Conservation (phyloP, 345 rosid genomes). For the Syzygium aqueum region DNA sequence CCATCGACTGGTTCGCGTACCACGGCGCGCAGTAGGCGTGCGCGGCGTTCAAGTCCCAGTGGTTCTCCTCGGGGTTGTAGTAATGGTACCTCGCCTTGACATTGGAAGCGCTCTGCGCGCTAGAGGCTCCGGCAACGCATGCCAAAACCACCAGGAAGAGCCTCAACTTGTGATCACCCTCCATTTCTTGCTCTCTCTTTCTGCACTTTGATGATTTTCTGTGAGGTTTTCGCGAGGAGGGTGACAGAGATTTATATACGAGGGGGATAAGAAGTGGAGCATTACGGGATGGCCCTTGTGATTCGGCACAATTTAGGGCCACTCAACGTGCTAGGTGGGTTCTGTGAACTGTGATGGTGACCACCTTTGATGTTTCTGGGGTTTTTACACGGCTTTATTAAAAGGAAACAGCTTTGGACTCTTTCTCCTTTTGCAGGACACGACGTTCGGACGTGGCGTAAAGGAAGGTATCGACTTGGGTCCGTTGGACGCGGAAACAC, state of each 20-base stretch:
- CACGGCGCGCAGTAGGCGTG: conserved; percentile 50
- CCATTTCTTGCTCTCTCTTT: background rate
- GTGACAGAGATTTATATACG: background rate
- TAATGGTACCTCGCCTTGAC: conserved; percentile 47
- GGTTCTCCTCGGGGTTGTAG: conserved; percentile 37
- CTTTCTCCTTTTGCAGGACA: background rate
- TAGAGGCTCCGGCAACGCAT: background rate
- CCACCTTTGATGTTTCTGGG: background rate
- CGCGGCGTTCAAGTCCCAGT: conserved; percentile 38
- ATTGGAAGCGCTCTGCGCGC: conserved; percentile 27
- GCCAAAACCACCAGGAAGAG: background rate
- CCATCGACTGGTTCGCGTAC: conserved; percentile 42
- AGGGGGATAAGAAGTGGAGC: background rate
- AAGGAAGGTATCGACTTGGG: background rate
- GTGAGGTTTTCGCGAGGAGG: background rate
- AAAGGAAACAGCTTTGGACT: background rate
- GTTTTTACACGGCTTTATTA: background rate
- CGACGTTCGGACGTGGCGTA: background rate
- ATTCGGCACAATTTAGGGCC: background rate
- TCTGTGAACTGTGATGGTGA: background rate
- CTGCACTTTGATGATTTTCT: background rate
- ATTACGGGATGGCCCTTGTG: background rate
- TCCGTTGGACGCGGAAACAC: background rate
- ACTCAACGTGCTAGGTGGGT: background rate
- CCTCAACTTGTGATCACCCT: background rate